Evolutionary conservation across 495 filamentous ascomycete species (phyloP), one percentile per base, ranked within the genome.

Genomic region (Podospora sp.): DNA sequence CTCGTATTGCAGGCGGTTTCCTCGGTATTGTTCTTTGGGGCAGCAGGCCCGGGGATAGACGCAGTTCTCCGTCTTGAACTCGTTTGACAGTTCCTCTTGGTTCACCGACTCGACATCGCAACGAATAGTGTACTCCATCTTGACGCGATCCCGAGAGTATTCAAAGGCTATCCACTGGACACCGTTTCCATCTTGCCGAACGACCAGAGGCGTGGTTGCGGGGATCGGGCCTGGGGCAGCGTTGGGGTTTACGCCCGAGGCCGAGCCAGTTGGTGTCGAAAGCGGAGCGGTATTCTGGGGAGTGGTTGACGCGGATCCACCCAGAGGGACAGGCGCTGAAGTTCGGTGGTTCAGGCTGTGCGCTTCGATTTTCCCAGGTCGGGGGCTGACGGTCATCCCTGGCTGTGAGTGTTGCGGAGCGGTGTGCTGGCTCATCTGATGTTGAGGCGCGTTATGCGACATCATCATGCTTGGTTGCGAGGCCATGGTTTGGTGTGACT

Each of bases 91-190:
- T 52, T 85, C 88, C 59, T 97, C 93, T 59, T 94, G 91, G 75
- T 92, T 93, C 53, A 99, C 93, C 0, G 94, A 97, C 79, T 97
- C 95, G 24, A 98, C 95, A 72, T 99, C 95, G 74, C 95, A 99
- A 36, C 95, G 90, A 74, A 99, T 99, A 0, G 93, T 97, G 78
- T 99, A 99, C 77, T 97, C 95, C 93, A 97, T 97, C 86, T 99
- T 99, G 69, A 99, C 93, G 29, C 95, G 85, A 76, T 99, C 95
- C 26, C 95, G 88, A 18, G 96, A 98, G 77, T 99, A 99, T 74
- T 99, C 95, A 65, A 99, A 99, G 2, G 93, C 92, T 69, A 99
- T 99, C 95, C 95, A 98, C 75, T 99, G 95, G 12, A 98, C 95
- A 18, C 95, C 95, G 69, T 97, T 97, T 72, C 91, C 91, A 73